A percentile compares a stretch with the other conserved stretches of the same genome.
These are phyloP conservation scores for Lasiosphaeria ovina DNA, from an alignment of 495 filamentous ascomycete species.

Conservation along the genomic window DNA sequence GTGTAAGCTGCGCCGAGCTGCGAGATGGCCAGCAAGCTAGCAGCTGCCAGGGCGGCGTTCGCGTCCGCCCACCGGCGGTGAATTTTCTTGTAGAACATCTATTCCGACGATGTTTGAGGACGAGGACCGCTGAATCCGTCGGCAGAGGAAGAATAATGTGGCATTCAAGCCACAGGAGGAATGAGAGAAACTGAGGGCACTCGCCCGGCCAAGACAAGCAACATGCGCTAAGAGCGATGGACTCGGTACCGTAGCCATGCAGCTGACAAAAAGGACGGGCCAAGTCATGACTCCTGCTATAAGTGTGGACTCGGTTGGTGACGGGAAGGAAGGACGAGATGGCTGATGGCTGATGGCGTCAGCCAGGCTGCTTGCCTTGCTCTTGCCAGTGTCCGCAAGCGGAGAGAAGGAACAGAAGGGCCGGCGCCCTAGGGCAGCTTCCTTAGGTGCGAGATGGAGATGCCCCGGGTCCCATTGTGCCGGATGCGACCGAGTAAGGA, in stretches of 20 bases:
- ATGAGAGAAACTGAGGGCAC: constrained; percentile 13
- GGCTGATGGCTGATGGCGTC: constrained; percentile 5
- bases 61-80: constrained; percentile 5
- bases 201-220: constrained; percentile 4
- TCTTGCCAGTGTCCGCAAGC: background rate
- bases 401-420: constrained; percentile 4
- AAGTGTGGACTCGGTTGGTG: background rate
- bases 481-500: background rate
- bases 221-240: background rate
- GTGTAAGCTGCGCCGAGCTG: constrained; percentile 25
- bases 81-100: constrained; percentile 7
- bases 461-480: background rate
- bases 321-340: constrained; percentile 3
- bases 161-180: constrained; percentile 8
- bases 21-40: constrained; percentile 9
- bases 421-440: background rate
- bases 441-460: background rate
- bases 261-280: background rate
- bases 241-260: constrained; percentile 6
- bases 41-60: constrained; percentile 4
- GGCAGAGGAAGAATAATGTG: constrained; percentile 2
- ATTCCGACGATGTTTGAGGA: background rate
- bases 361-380: background rate
- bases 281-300: constrained; percentile 9
- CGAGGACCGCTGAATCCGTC: background rate